Evolutionary conservation across 345 rosid genomes (phyloP), one percentile per base, ranked within the genome.

Genomic region (Microthlaspi erraticum): DNA sequence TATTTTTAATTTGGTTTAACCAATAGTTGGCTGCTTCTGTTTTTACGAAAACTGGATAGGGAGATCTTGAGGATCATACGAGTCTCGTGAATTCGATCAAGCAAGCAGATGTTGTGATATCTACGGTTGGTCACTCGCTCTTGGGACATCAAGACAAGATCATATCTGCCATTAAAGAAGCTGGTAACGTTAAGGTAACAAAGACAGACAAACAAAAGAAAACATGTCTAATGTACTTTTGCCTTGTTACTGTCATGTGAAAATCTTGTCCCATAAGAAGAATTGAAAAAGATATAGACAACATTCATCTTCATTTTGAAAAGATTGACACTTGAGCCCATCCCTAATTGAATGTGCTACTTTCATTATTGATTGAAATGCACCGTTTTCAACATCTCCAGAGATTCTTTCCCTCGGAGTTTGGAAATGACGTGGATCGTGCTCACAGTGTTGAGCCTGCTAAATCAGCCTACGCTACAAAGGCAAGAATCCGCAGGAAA

Each of bases 331-430:
- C 11, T 36, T 8, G 39, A 36, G 9, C 10, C 13, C 13, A 36
- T 37, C 13, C 13, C 41, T 5, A 11, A 10, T 10, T n/a, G 46
- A 2, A 43, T n/a, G 7, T 43, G 46, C n/a, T 43, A 20, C 16
- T 41, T 1, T 41, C 33, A n/a, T 6, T 38, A 5, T 10, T 10
- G 43, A 39, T 39, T 31, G 4, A 31, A 31, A 39, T 68, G 46
- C 54, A 45, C 17, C 31, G 5, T 38, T 13, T n/a, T 38, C 10
- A 10, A 31, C 16, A 39, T 29, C 42, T 12, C 18, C 78, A 86
- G 88, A 76, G 91, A 52, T 84, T 86, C 64, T 77, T 84, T 36
- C 86, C 90, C 6, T 86, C 88, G 0, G 90, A 85, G 75, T 85
- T 85, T 69, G 87, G 84, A 52, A 79, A 81, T 64, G 88, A 84